phyloP scores from a whole-genome alignment of 257 asterid genomes.

The Verbena officinalis region DNA sequence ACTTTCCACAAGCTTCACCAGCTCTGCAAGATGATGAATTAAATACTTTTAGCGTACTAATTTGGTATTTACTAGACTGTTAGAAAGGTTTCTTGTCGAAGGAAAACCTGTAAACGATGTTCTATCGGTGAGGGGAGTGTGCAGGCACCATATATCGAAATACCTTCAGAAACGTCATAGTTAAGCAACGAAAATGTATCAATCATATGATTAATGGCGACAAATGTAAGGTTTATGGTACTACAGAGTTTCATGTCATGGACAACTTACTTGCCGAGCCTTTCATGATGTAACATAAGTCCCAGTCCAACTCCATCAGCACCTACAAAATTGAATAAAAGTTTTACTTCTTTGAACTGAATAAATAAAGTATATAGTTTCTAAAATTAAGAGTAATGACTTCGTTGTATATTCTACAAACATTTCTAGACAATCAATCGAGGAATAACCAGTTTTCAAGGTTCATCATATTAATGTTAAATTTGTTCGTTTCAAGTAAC shows the following conservation, averaged over 20 bases:
- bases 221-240: background rate
- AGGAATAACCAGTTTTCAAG: too few species aligned
- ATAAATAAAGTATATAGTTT: background rate
- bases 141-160: slow-evolving; percentile 86
- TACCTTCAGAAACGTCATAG: slow-evolving; percentile 44
- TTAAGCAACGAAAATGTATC: background rate
- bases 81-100: background rate
- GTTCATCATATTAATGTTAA: too few species aligned
- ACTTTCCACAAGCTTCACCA: slow-evolving; percentile 72
- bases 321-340: slow-evolving; percentile 41
- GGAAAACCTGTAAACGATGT: slow-evolving; percentile 65
- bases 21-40: slow-evolving; percentile 41
- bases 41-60: too few species aligned
- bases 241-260: background rate
- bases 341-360: background rate
- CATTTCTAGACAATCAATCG: too few species aligned
- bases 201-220: background rate
- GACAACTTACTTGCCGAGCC: slow-evolving; percentile 58
- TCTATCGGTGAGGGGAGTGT: slow-evolving; percentile 74
- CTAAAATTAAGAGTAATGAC: too few species aligned
- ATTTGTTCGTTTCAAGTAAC: too few species aligned
- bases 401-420: too few species aligned
- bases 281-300: slow-evolving; percentile 57
- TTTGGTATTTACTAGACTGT: too few species aligned
- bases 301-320: slow-evolving; percentile 76